Base-by-base conservation (phyloP, 2,329 filamentous ascomycete species). In the Elsinoe fawcettii region DNA sequence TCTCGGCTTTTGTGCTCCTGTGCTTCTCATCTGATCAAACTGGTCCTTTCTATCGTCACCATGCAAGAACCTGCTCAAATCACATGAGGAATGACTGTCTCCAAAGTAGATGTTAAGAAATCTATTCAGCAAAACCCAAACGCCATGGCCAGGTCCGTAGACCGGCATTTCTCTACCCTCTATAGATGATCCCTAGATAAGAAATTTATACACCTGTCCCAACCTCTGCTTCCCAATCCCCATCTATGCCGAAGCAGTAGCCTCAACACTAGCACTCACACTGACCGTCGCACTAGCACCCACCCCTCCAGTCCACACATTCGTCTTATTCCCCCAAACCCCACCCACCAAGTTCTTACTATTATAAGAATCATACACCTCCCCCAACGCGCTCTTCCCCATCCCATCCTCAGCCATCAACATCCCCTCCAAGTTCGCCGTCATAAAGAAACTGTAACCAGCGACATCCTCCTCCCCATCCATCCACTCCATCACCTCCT, bases 401-500 rank as follows among this genome's bases (percentile, higher is more conserved):
- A 32, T 58, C 2, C 64, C 64, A 58, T 63, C 55, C 5, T 23
- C 43, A 23, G 61, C 61, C 36, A 68, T 62, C 53, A 70, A 56
- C 37, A 63, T 62, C 1, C 67, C 69, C 1, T 69, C 63, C 8
- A 61, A 53, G 41, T 67, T 67, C 57, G 63, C 62, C 32, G 66
- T 66, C 58, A 64, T 64, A 56, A 68, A 69, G 58, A 63, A 68
- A 14, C 63, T 62, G 60, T 76, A 76, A 11, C 71, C 62, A 56
- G 70, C 69, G n/a, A 77, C 67, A 57, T 66, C 70, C 14, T 60
- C 51, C 46, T 68, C 65, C 16, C 62, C 61, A 59, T 76, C 73
- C 54, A 76, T 63, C 65, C 69, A 75, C 0, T 67, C 65, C 56
- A 74, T 70, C 59, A 77, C 72, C 7, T 71, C 65, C 56, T 67